Conservation (phyloP, 371 early-diverging fungal species). For the Rhizopus microsporus region DNA sequence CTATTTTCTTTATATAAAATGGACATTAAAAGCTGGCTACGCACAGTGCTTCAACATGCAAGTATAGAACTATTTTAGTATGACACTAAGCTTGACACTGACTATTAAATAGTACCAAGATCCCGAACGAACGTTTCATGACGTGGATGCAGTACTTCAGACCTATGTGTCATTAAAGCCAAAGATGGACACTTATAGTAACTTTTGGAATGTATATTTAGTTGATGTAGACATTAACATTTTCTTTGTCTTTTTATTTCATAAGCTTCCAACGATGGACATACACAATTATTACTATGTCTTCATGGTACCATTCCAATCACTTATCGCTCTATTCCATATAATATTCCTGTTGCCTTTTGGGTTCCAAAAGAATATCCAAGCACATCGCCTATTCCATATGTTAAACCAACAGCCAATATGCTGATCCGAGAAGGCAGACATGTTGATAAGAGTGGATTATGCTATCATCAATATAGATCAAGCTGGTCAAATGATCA, state of each 20-base stretch:
- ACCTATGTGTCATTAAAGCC: slow-evolving; percentile 66
- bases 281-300: slow-evolving; percentile 71
- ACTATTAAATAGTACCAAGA: slow-evolving; percentile 57
- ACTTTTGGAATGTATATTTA: background rate
- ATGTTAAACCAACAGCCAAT: slow-evolving; percentile 84
- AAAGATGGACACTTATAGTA: slow-evolving; percentile 75
- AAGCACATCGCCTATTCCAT: slow-evolving; percentile 74
- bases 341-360: slow-evolving; percentile 91
- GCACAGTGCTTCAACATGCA: slow-evolving; percentile 29
- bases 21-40: slow-evolving; percentile 33
- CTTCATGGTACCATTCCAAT: slow-evolving; percentile 89
- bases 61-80: slow-evolving; percentile 1
- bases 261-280: slow-evolving; percentile 72
- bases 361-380: slow-evolving; percentile 91
- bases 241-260: background rate
- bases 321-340: slow-evolving; percentile 74
- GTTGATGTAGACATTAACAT: background rate
- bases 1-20: slow-evolving; percentile 1
- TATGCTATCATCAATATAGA: slow-evolving; percentile 84
- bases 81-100: background rate
- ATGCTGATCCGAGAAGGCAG: slow-evolving; percentile 84
- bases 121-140: slow-evolving; percentile 66
- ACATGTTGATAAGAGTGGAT: slow-evolving; percentile 84
- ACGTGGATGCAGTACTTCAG: slow-evolving; percentile 69
- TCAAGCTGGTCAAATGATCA: slow-evolving; percentile 54